A percentile compares a stretch with the other conserved stretches of the same genome.
Conservation (phyloP, 495 filamentous ascomycete genomes). For the Hyaloscypha bicolor region DNA sequence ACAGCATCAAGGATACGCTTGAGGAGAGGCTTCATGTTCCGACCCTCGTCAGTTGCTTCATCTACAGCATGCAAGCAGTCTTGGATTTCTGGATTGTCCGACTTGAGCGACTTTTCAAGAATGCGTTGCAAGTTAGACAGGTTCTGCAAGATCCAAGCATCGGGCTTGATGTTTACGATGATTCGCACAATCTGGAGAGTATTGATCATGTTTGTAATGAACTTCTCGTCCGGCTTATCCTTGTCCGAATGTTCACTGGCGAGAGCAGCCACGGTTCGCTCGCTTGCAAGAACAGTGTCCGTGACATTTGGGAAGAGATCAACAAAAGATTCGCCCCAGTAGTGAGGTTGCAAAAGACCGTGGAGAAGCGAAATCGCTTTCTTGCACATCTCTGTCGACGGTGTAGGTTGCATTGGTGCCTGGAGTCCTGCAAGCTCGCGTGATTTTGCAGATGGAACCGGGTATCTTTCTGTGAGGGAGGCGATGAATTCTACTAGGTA, state of each 20-base stretch:
- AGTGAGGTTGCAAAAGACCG: conserved; percentile 82
- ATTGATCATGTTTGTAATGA: conserved; percentile 84
- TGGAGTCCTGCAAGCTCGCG: conserved; percentile 54
- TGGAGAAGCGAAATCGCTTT: conserved; percentile 83
- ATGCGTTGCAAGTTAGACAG: conserved; percentile 80
- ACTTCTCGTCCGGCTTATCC: conserved; percentile 81
- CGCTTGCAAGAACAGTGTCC: conserved; percentile 74
- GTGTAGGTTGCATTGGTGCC: conserved; percentile 50
- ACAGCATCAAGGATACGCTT: conserved; percentile 86
- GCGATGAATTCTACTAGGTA: conserved; percentile 95
- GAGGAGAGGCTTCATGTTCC: conserved; percentile 67
- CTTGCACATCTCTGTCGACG: conserved; percentile 73
- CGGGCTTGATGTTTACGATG: conserved; percentile 78
- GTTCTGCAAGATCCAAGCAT: conserved; percentile 86
- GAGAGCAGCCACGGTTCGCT: conserved; percentile 70
- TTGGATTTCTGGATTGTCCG: conserved; percentile 86
- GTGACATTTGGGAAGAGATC: conserved; percentile 90
- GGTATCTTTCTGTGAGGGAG: conserved; percentile 80
- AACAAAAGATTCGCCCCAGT: conserved; percentile 82
- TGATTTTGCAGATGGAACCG: conserved; percentile 66
- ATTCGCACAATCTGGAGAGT: conserved; percentile 87
- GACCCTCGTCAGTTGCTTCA: conserved; percentile 63
- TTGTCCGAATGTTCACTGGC: conserved; percentile 63
- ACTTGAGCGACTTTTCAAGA: conserved; percentile 85
- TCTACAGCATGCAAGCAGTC: conserved; percentile 80